These are phyloP conservation scores for Cladorrhinum samala DNA, from an alignment of 495 filamentous ascomycete species.

Conservation along the genomic window DNA sequence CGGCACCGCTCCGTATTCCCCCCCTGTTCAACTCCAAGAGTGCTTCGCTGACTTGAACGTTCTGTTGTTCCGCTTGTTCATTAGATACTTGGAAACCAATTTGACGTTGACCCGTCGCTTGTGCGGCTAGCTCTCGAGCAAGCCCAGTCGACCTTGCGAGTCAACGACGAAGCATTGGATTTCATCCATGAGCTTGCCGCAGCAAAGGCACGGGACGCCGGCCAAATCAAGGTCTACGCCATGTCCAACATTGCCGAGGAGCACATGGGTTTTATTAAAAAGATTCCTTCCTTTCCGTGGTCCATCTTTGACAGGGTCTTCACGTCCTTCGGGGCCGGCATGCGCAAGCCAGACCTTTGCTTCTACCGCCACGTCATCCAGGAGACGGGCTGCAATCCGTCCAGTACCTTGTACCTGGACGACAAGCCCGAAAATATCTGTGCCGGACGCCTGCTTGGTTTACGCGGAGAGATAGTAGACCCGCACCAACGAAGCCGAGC, in stretches of 20 bases:
- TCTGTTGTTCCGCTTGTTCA: too few relatives aligned
- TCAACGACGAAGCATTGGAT: background rate
- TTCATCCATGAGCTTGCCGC: background rate
- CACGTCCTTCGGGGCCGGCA: constrained; percentile 13
- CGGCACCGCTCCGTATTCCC: background rate
- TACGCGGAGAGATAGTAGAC: constrained; percentile 6
- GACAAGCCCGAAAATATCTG: constrained; percentile 19
- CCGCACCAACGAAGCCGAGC: constrained; percentile 2
- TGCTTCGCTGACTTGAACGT: background rate
- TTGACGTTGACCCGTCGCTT: background rate
- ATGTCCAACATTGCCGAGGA: constrained; percentile 15
- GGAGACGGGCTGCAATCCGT: constrained; percentile 10
- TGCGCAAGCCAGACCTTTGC: constrained; percentile 25
- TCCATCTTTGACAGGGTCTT: constrained; percentile 16
- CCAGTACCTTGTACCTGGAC: constrained; percentile 20
- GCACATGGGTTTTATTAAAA: constrained; percentile 10
- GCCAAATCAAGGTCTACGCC: background rate
- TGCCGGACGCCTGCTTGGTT: constrained; percentile 18
- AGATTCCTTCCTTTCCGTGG: constrained; percentile 16
- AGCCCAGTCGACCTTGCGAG: background rate
- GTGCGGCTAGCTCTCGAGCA: background rate
- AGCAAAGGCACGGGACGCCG: background rate
- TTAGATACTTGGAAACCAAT: background rate
- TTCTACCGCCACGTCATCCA: constrained; percentile 20
- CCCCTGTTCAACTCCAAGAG: background rate